Conservation (phyloP, 2,329 filamentous ascomycete species). For the Nectriaceae sp. region DNA sequence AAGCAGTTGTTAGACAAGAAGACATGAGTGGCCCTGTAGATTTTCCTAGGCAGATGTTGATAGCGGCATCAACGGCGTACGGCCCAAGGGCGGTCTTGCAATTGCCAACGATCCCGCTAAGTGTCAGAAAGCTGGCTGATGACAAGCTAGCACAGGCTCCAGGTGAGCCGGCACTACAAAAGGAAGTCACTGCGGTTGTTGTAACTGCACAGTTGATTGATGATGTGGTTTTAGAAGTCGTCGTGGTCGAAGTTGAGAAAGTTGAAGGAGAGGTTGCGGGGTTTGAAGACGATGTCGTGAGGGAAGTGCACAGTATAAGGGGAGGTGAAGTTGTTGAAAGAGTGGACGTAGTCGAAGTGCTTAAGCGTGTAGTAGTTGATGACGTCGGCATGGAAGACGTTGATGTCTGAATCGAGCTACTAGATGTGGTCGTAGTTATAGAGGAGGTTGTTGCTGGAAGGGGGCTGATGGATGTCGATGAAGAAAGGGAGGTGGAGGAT, state of each 20-base stretch:
- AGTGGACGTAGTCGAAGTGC: background rate
- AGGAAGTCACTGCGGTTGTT: background rate
- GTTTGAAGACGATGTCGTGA: background rate
- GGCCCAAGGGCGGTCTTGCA: conserved; percentile 11
- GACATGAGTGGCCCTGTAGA: conserved; percentile 3
- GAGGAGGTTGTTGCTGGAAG: background rate
- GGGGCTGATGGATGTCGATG: background rate
- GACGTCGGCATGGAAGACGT: too few species aligned
- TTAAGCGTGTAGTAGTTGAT: background rate
- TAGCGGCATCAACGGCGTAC: conserved; percentile 7
- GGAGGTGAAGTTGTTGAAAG: background rate
- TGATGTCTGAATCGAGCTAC: background rate
- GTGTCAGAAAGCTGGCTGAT: conserved; percentile 1
- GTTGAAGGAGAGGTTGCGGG: background rate
- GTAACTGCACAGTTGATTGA: background rate
- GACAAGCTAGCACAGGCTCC: background rate
- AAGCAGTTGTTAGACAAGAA: conserved; percentile 9
- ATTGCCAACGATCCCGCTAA: conserved; percentile 4
- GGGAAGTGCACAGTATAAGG: background rate
- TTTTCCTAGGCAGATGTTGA: conserved; percentile 5
- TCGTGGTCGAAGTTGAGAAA: background rate
- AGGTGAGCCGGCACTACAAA: background rate
- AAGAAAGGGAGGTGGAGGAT: background rate
- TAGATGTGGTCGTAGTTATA: background rate
- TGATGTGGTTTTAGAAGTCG: background rate